These are phyloP conservation scores for Orbilia javanica DNA, from an alignment of 2,329 filamentous ascomycete genomes.

Conservation along the genomic window DNA sequence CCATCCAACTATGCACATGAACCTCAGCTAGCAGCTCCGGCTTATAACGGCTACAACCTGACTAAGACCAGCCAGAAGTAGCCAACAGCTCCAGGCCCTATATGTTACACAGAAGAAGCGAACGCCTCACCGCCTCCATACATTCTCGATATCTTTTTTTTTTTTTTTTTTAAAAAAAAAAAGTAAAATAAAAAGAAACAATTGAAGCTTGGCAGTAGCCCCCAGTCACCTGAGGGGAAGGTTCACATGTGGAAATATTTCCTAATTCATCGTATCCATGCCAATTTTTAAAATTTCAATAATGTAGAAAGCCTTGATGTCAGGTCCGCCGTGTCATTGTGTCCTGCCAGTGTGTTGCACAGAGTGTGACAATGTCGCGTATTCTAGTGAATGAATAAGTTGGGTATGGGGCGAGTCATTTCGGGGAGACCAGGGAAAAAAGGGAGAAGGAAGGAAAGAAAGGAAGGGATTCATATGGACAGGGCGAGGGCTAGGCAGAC, in stretches of 20 bases:
- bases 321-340: slow-evolving; percentile 2
- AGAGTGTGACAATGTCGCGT: slow-evolving; percentile 1
- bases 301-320: neutral
- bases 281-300: neutral
- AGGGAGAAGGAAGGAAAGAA: neutral
- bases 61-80: neutral
- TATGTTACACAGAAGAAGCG: slow-evolving; percentile 43
- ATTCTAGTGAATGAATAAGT: neutral
- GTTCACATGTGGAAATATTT: neutral
- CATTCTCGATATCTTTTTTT: too few species aligned
- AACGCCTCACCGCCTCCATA: slow-evolving; percentile 8
- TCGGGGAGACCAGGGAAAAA: neutral
- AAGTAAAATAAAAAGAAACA: too few species aligned
- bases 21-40: neutral
- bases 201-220: neutral
- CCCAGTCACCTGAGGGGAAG: neutral
- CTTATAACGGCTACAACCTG: neutral
- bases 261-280: too few species aligned
- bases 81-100: slow-evolving; percentile 26
- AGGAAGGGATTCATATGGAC: neutral
- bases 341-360: slow-evolving; percentile 6
- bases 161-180: too few species aligned
- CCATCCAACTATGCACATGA: too few species aligned
- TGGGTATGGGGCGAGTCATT: neutral
- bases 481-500: neutral